Percentiles rank a stretch among this genome's conserved stretches.
These are phyloP conservation scores for Ramularia endophylla DNA, from an alignment of 2,329 filamentous ascomycete species.

Conservation along the genomic window DNA sequence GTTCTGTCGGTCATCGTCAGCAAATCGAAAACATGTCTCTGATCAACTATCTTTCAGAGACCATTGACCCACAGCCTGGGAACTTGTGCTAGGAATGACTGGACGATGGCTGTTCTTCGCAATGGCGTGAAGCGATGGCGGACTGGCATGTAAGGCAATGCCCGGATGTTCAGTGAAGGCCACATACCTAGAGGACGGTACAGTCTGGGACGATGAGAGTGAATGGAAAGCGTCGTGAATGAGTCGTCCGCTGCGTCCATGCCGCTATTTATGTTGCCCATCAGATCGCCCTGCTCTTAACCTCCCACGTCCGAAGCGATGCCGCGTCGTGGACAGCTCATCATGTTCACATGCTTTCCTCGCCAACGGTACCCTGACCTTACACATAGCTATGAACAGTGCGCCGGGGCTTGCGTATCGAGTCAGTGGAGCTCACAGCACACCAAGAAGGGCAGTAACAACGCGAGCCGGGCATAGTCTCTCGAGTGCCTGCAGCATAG, in stretches of 20 bases:
- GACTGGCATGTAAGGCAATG: too few relatives aligned
- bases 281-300: slow-evolving; percentile 4
- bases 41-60: background rate
- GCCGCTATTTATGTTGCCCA: slow-evolving; percentile 30
- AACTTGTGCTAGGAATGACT: slow-evolving; percentile 1
- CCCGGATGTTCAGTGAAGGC: background rate
- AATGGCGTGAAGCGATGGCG: background rate
- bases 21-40: background rate
- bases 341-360: slow-evolving; percentile 7
- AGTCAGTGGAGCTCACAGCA: too few relatives aligned
- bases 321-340: slow-evolving; percentile 4
- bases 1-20: slow-evolving; percentile 1
- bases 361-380: too few relatives aligned
- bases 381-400: too few relatives aligned
- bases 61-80: background rate
- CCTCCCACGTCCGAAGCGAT: slow-evolving; percentile 6
- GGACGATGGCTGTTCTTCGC: too few relatives aligned
- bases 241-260: slow-evolving; percentile 9
- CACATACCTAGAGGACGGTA: slow-evolving; percentile 13
- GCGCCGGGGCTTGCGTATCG: too few relatives aligned
- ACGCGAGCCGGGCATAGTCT: background rate
- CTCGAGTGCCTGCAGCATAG: slow-evolving; percentile 32
- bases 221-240: slow-evolving; percentile 17
- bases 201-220: slow-evolving; percentile 7
- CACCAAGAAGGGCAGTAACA: too few relatives aligned